Evolutionary conservation across 305 asterid genomes (phyloP).

Genomic region (Ajuga reptans): DNA sequence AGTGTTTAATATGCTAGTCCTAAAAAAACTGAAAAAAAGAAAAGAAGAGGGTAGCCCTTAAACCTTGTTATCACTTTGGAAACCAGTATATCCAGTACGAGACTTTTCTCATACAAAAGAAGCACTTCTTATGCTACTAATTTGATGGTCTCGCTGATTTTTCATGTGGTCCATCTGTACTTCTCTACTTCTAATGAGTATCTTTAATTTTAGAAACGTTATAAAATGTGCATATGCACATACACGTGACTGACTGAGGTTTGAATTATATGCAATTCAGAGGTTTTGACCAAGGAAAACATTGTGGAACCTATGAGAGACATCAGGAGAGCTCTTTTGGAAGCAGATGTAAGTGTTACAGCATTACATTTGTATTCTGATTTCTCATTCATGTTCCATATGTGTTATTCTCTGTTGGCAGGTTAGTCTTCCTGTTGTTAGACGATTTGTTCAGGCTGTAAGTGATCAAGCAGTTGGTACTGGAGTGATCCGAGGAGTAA

Average conservation of each 20-base stretch:
- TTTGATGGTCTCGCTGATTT: conserved; percentile 2
- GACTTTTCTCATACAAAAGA: not conserved
- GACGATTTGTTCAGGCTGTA: conserved; percentile 87
- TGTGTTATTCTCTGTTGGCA: conserved; percentile 30
- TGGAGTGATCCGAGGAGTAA: conserved; percentile 84
- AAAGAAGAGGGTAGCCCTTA: not conserved
- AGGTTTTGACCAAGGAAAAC: conserved; percentile 90
- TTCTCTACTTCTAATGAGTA: not conserved
- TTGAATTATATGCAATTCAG: conserved; percentile 35
- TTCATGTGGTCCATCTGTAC: not conserved
- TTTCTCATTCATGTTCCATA: conserved; percentile 7
- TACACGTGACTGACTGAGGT: not conserved
- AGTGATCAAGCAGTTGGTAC: conserved; percentile 91
- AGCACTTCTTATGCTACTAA: not conserved
- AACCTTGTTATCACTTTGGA: not conserved
- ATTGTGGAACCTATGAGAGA: conserved; percentile 95
- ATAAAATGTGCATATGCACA: not conserved
- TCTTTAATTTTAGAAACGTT: not conserved
- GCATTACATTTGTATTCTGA: conserved; percentile 2
- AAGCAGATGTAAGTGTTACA: conserved; percentile 72
- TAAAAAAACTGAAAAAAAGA: not conserved
- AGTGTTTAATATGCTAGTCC: too few relatives aligned
- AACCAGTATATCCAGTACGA: not conserved
- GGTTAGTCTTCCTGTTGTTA: conserved; percentile 98
- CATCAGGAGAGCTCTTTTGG: conserved; percentile 88